Evolutionary conservation across 2,329 filamentous ascomycete species (phyloP).

Genomic region (Coniella lustricola): DNA sequence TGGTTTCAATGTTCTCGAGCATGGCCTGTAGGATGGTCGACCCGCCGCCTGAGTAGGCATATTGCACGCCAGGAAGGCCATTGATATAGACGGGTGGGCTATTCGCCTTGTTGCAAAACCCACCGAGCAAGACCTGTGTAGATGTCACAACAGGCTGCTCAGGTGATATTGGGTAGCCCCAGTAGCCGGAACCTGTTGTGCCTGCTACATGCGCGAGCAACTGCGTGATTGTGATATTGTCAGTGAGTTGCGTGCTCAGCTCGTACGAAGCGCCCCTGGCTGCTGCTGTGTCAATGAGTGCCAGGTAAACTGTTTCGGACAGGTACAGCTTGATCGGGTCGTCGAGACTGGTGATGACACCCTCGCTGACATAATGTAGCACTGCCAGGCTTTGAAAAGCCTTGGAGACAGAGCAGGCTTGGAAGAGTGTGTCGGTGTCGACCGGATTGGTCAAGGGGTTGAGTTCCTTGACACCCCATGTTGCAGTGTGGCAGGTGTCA

Average conservation of each 20-base stretch:
- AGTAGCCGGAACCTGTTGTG: slow-evolving; percentile 3
- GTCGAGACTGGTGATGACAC: slow-evolving; percentile 2
- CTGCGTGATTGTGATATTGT: slow-evolving; percentile 10
- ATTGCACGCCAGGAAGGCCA: slow-evolving; percentile 3
- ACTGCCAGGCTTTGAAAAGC: slow-evolving; percentile 12
- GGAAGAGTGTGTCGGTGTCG: slow-evolving; percentile 10
- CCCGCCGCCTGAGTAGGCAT: slow-evolving; percentile 9
- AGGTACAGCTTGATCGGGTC: slow-evolving; percentile 8
- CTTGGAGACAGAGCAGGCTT: slow-evolving; percentile 12
- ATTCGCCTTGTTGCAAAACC: slow-evolving; percentile 5
- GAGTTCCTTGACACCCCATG: slow-evolving; percentile 5
- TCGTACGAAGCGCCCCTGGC: slow-evolving; percentile 4
- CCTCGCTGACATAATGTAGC: slow-evolving; percentile 9
- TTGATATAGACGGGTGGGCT: slow-evolving; percentile 5
- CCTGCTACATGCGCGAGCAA: slow-evolving; percentile 11
- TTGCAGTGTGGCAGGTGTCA: not conserved
- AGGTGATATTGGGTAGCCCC: slow-evolving; percentile 3
- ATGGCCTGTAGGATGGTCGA: slow-evolving; percentile 12
- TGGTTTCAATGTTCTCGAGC: slow-evolving; percentile 6
- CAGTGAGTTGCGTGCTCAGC: slow-evolving; percentile 3
- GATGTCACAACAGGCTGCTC: slow-evolving; percentile 3
- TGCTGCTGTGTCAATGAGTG: slow-evolving; percentile 3
- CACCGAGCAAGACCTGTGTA: slow-evolving; percentile 4
- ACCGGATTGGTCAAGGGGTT: not conserved
- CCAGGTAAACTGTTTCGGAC: not conserved